phyloP scores from a whole-genome alignment of 768 basidiomycete species.

The Boletus vermiculosoides region DNA sequence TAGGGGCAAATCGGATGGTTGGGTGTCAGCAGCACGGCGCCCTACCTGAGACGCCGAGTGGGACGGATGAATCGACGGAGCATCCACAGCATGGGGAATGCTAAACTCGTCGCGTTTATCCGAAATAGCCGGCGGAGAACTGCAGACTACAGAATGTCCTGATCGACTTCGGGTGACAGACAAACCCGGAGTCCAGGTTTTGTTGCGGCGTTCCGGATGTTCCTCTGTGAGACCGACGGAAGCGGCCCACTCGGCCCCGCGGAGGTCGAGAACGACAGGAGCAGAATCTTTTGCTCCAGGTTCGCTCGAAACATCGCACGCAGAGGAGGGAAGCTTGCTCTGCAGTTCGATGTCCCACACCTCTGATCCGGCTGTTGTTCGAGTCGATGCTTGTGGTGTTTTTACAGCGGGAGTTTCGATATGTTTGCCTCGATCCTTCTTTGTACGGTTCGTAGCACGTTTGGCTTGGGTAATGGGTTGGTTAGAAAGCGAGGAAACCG shows the following conservation, averaged over 20 bases:
- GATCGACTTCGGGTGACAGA: neutral
- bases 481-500: conserved; percentile 16
- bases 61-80: conserved; percentile 43
- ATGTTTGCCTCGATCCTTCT: neutral
- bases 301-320: conserved; percentile 13
- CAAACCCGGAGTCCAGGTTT: neutral
- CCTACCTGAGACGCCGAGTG: conserved; percentile 56
- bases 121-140: conserved; percentile 26
- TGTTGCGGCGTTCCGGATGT: neutral
- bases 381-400: neutral
- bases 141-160: neutral
- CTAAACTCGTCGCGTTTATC: conserved; percentile 12
- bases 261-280: conserved; percentile 40
- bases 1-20: conserved; percentile 2
- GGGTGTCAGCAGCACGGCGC: conserved; percentile 10
- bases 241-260: conserved; percentile 29
- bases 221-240: conserved; percentile 6
- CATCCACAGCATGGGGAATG: conserved; percentile 1
- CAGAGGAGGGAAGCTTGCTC: conserved; percentile 26
- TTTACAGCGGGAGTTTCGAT: neutral
- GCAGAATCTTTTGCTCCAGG: conserved; percentile 12
- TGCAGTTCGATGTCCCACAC: conserved; percentile 58
- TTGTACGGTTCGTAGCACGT: conserved; percentile 3
- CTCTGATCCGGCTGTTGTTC: conserved; percentile 35
- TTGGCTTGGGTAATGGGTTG: conserved; percentile 15